Conservation (phyloP, 257 asterid genomes). For the Mentha longifolia region DNA sequence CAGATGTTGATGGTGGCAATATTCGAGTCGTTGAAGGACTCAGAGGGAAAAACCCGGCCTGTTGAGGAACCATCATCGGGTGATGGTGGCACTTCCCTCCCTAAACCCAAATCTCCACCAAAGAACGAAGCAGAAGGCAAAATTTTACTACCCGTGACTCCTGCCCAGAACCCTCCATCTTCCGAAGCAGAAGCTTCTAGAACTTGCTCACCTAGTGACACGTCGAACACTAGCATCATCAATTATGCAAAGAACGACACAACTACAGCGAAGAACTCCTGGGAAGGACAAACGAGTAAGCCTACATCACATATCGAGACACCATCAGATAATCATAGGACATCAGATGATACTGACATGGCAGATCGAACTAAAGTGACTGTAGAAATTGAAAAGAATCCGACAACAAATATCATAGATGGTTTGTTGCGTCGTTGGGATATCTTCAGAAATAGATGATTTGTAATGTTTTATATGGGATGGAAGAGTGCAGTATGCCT, state of each 20-base stretch:
- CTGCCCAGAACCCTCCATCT: constrained; percentile 17
- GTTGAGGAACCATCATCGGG: constrained; percentile 38
- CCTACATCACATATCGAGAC: constrained; percentile 29
- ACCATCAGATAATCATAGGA: constrained; percentile 37
- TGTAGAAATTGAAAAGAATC: constrained; percentile 70
- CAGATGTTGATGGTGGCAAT: constrained; percentile 91
- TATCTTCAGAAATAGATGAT: constrained; percentile 70
- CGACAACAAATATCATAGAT: constrained; percentile 63
- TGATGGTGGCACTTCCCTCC: constrained; percentile 35
- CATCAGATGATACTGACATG: constrained; percentile 44
- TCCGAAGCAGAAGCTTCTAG: constrained; percentile 23
- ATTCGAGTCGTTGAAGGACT: constrained; percentile 73
- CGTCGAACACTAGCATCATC: background rate
- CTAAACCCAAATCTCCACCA: constrained; percentile 38
- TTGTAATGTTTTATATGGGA: background rate
- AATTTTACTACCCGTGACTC: constrained; percentile 12
- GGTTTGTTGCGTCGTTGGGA: constrained; percentile 93
- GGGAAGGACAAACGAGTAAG: constrained; percentile 39
- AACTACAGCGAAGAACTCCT: background rate
- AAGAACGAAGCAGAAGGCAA: constrained; percentile 33
- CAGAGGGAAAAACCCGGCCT: constrained; percentile 38
- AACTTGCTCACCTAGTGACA: constrained; percentile 30
- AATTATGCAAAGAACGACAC: constrained; percentile 8
- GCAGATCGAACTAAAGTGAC: constrained; percentile 68
- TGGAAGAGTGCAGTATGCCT: too few relatives aligned